A percentile compares a stretch with the other conserved stretches of the same genome.
phyloP scores from a whole-genome alignment of 192 early-diverging fungal species.

The Dissophora ornata region DNA sequence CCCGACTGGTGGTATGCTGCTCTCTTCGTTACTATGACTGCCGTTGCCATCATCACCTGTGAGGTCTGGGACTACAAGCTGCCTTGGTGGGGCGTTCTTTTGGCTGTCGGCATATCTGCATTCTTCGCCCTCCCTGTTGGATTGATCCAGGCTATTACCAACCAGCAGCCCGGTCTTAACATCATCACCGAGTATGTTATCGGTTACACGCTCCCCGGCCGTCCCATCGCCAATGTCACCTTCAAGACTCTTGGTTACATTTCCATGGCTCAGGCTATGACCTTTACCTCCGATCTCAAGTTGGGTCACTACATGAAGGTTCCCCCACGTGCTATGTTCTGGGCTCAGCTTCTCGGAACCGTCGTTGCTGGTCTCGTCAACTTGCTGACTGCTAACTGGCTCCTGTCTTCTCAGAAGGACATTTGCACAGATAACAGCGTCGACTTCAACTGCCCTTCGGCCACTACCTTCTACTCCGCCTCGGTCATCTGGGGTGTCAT shows the following conservation, averaged over 20 bases:
- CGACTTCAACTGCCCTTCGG: constrained; percentile 59
- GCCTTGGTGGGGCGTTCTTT: constrained; percentile 63
- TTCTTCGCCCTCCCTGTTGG: constrained; percentile 68
- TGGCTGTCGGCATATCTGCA: constrained; percentile 54
- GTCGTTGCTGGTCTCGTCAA: constrained; percentile 68
- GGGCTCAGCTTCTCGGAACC: constrained; percentile 70
- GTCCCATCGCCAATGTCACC: constrained; percentile 61
- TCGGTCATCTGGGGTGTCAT: constrained; percentile 85
- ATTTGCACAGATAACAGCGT: constrained; percentile 53
- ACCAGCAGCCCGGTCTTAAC: too few relatives aligned
- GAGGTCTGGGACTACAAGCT: constrained; percentile 53
- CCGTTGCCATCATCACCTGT: constrained; percentile 45
- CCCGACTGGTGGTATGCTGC: constrained; percentile 63
- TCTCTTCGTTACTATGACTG: constrained; percentile 55
- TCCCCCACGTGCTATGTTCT: constrained; percentile 63
- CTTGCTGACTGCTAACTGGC: constrained; percentile 56
- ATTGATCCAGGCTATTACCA: constrained; percentile 66
- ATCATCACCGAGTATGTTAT: constrained; percentile 71
- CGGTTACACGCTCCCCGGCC: constrained; percentile 68
- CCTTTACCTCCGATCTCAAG: constrained; percentile 80
- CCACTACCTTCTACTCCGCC: constrained; percentile 71
- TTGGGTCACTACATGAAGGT: constrained; percentile 59
- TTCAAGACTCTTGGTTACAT: constrained; percentile 71
- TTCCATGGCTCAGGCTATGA: constrained; percentile 80
- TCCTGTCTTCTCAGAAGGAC: constrained; percentile 52